phyloP scores from a whole-genome alignment of 2,329 filamentous ascomycete species.

The Endothia cerciana region DNA sequence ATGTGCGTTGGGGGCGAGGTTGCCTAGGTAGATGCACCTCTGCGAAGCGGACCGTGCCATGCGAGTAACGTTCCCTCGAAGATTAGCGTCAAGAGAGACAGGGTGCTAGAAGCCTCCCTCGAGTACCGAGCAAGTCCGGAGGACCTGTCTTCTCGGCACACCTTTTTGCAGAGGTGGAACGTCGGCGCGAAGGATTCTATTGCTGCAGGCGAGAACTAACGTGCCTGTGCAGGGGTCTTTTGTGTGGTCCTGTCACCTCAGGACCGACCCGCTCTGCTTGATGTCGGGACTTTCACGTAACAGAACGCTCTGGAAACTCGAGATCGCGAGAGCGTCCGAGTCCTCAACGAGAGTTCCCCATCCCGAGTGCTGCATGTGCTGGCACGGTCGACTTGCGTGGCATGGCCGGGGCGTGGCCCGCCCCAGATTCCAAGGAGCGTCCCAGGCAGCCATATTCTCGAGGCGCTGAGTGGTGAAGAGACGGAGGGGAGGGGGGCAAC shows the following conservation, averaged over 20 bases:
- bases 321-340: too few species aligned
- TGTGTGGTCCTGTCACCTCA: background rate
- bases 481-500: too few species aligned
- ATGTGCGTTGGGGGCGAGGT: background rate
- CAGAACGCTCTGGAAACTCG: background rate
- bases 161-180: background rate
- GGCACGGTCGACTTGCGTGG: too few species aligned
- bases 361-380: background rate
- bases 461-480: background rate
- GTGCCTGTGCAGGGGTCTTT: background rate
- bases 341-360: too few species aligned
- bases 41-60: conserved; percentile 4
- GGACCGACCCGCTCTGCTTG: background rate
- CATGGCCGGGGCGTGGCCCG: background rate
- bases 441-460: conserved; percentile 10
- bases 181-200: background rate
- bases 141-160: background rate
- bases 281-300: too few species aligned
- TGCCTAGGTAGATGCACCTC: background rate
- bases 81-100: background rate
- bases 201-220: background rate
- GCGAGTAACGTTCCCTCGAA: background rate
- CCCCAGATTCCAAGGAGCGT: background rate
- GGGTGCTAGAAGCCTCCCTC: too few species aligned
- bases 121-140: too few species aligned